Conservation (phyloP, 371 early-diverging fungal genomes). For the Apophysomyces variabilis region DNA sequence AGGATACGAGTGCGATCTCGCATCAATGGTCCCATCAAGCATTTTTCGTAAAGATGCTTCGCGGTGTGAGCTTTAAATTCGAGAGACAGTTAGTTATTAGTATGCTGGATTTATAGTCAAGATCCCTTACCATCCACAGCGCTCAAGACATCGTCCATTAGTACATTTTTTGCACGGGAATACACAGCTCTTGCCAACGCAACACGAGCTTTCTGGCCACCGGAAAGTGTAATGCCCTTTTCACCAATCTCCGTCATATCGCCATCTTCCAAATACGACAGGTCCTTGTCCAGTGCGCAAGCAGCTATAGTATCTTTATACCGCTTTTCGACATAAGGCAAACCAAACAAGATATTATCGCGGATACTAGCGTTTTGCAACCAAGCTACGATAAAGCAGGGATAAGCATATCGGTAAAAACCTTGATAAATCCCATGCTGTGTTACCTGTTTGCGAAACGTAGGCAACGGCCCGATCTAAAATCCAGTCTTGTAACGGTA, state of each 20-base stretch:
- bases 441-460: conserved; percentile 24
- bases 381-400: conserved; percentile 56
- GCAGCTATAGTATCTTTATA: conserved; percentile 60
- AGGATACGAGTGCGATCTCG: conserved; percentile 66
- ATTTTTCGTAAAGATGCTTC: conserved; percentile 67
- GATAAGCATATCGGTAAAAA: not conserved
- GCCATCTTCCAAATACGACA: conserved; percentile 63
- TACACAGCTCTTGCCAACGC: conserved; percentile 65
- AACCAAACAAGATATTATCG: conserved; percentile 46
- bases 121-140: conserved; percentile 23
- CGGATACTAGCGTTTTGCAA: conserved; percentile 74
- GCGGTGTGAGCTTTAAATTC: conserved; percentile 78
- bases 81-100: not conserved
- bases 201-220: conserved; percentile 71
- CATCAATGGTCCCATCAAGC: conserved; percentile 72
- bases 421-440: not conserved
- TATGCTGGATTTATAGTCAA: no score
- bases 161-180: conserved; percentile 61
- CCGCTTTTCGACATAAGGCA: conserved; percentile 29
- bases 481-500: conserved; percentile 22
- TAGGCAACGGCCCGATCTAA: conserved; percentile 22
- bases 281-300: conserved; percentile 39
- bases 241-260: conserved; percentile 90
- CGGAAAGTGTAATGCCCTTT: conserved; percentile 64
- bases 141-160: conserved; percentile 78